Base-by-base conservation (phyloP, 352 stramenopile species). In the Globisporangium paddicum region DNA sequence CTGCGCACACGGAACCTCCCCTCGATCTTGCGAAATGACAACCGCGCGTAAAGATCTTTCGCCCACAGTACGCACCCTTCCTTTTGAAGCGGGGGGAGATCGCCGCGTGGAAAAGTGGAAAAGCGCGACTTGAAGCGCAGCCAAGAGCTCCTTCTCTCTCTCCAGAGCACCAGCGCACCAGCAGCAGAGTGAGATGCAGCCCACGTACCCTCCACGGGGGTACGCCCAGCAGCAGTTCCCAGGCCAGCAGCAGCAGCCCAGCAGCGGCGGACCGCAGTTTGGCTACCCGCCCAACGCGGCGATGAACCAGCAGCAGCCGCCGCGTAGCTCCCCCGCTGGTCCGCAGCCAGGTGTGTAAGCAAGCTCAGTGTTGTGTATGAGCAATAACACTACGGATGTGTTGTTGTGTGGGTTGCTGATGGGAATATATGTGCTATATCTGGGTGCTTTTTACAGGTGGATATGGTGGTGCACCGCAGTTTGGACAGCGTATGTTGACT, bases 191-290 rank as follows among this genome's bases (percentile, higher is more conserved):
- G 13, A 38, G 46, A 75, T 78, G 73, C 69, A 76, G 63, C 67
- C 69, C 42, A 81, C 75, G 62, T 78, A 70, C 63, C 60, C 72
- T 48, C 72, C 69, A 54, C 65, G 68, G 41, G 72, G 75, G 40
- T 78, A 66, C 55, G 45, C 55, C 21, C 61, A 56, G 28, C 70
- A 69, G 56, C 52, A 59, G 26, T 50, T 57, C 38, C 38, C 35
- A 5, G 41, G 46, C 30, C 46, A 62, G 28, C 67, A 70, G 53
- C 68, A 69, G 30, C 69, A 78, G 41, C 58, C 66, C 14, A 30
- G 34, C 63, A 72, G 60, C 53, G 63, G 65, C 26, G 48, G 34
- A 4, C 25, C 28, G 51, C 51, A 58, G 23, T 58, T 40, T 58
- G 52, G 52, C 49, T 58, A 58, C 52, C 52, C 52, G 7, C 55